Base-by-base conservation (phyloP, 192 early-diverging fungal species). In the Coemansia sp. region DNA sequence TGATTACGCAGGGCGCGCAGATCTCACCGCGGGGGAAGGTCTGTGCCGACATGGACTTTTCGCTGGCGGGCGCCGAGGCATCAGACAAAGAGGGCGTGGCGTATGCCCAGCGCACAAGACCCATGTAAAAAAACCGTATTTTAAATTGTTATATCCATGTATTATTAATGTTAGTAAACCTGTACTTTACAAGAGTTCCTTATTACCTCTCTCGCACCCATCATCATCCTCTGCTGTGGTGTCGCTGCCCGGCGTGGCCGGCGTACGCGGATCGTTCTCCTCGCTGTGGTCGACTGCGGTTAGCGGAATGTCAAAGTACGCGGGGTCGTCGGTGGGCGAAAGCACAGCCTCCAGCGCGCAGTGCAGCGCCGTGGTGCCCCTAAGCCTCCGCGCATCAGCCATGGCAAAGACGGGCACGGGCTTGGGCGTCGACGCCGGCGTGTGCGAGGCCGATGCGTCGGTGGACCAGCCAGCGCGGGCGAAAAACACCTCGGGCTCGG, bases 401-500 rank as follows among this genome's bases (percentile, higher is more conserved):
- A 17, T 33, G 6, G 54, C 54, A 46, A 82, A 82, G 14, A 70
- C 70, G 0, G 79, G 74, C 27, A 77, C 51, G 7, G 74, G 74
- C 13, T 48, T 42, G 4, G 79, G 79, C 45, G 79, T 82, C 3
- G 62, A 39, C 0, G 71, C 57, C 10, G 79, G 79, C 51, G 79
- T 64, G 61, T 82, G 79, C 65, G 79, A 82, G 2, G 72, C 64
- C 24, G 74, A 77, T 8, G 65, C 74, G 51, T 82, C 79, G 11
- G 40, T 67, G 44, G 67, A 71, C 79, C 79, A 82, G 35, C 77
- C 77, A 24, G 69, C 36, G 51, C 79, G 80, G 21, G 66, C 64
- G 73, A 93, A 93, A 33, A 92, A 85, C 53, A 85, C 71, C 62
- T 92, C 88, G 5, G 92, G 91, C 37, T 79, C 83, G 4, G 90